Percentiles rank a stretch among this genome's conserved stretches.
Conservation (phyloP, 208 protist species). For the Leishmania major region DNA sequence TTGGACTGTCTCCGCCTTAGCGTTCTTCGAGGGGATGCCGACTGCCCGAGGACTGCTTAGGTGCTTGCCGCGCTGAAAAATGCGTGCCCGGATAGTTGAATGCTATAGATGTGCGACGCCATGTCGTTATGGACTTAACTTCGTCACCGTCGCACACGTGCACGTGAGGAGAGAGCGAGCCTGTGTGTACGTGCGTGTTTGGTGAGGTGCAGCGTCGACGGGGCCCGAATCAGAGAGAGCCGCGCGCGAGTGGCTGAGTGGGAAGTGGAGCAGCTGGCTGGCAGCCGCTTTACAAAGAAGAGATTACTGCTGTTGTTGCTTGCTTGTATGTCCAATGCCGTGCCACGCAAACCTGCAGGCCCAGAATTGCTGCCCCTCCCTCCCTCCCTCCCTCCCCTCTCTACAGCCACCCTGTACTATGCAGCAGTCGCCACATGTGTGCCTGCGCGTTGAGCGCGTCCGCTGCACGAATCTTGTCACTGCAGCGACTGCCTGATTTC, state of each 20-base stretch:
- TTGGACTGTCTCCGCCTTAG: conserved; percentile 10
- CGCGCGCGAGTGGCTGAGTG: neutral
- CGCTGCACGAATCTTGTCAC: neutral
- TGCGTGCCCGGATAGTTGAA: too few relatives aligned
- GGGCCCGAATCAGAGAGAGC: neutral
- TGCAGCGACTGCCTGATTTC: neutral
- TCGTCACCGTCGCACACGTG: neutral
- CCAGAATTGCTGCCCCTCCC: neutral
- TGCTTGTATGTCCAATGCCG: neutral
- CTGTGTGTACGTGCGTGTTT: neutral
- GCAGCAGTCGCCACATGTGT: neutral
- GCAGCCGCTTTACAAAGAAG: neutral
- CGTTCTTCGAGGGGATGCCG: neutral
- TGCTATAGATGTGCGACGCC: neutral
- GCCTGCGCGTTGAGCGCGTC: neutral
- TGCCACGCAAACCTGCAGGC: neutral
- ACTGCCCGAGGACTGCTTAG: neutral
- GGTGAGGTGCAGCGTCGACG: neutral
- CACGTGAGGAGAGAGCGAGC: neutral
- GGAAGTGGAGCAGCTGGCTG: neutral
- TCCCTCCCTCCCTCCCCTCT: neutral
- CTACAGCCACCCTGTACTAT: neutral
- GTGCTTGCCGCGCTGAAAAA: too few relatives aligned
- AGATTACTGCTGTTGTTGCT: neutral
- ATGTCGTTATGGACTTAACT: neutral